Base-by-base conservation (phyloP, 306 rosid species). In the Erythrophleum fordii region DNA sequence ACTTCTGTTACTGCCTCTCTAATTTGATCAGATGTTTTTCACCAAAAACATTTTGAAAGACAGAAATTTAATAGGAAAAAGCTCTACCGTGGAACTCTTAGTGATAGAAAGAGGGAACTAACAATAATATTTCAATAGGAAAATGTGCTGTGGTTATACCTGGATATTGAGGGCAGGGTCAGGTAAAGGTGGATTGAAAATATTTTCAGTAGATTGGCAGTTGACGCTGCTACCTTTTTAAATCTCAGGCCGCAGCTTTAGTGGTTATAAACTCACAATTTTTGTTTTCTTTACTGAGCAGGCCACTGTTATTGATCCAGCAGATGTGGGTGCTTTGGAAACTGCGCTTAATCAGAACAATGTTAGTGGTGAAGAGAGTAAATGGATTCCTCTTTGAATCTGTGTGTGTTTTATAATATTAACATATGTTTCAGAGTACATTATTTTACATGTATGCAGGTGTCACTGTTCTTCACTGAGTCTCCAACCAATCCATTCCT, bases 401-500 rank as follows among this genome's bases (percentile, higher is more conserved):
- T 77, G 18, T 66, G 3, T 45, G 13, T 58, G 28, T 20, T 77
- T 1, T 44, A 64, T 62, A 23, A 34, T 71, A 35, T 76, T 61
- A 45, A 8, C 55, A 9, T 35, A 69, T 37, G 23, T 62, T 76
- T 61, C 41, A 48, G 82, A 52, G 31, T 75, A 55, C 66, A 56
- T 10, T 20, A 31, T 74, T 74, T 48, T 79, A 34, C 72, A 23
- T 77, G 12, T 25, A n/a, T 86, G 82, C 87, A 95, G 99, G 97
- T 93, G 79, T 90, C 97, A 72, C 84, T 95, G 41, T 95, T 91
- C 92, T 95, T 91, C 85, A 95, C 99, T 0, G 99, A 95, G 83
- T 95, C 99, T 80, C 99, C 99, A 42, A 95, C 99, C 62, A 95
- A 95, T 85, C 99, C 99, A 26, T 95, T 90, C 87, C 91, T 95